Percentiles rank a stretch among this genome's conserved stretches.
These are phyloP conservation scores for Colletotrichum cordylinicola DNA, from an alignment of 2,329 filamentous ascomycete genomes.

Conservation along the genomic window DNA sequence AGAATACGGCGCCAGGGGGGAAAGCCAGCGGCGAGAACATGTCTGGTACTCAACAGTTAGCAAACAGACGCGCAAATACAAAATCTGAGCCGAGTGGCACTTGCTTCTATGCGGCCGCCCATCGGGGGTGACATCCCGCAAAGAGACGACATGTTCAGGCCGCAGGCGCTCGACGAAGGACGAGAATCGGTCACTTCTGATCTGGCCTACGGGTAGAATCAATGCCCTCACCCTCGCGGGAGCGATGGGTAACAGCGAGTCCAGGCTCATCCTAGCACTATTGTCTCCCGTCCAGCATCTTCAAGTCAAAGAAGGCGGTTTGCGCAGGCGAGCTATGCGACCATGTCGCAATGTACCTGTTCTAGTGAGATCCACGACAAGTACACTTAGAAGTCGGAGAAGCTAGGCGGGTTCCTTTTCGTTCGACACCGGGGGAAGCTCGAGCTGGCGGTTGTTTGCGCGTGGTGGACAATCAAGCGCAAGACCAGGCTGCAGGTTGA, in stretches of 20 bases:
- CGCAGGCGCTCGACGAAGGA: constrained; percentile 80
- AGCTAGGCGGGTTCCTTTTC: background rate
- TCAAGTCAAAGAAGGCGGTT: background rate
- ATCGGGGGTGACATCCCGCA: constrained; percentile 88
- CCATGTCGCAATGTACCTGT: constrained; percentile 14
- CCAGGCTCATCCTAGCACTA: constrained; percentile 78
- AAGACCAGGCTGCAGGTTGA: background rate
- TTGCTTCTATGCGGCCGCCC: constrained; percentile 84
- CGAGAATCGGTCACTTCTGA: constrained; percentile 81
- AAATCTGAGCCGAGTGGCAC: constrained; percentile 25
- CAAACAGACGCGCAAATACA: background rate
- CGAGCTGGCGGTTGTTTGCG: background rate
- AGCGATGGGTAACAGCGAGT: constrained; percentile 88
- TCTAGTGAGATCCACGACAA: background rate
- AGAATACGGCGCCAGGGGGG: constrained; percentile 84
- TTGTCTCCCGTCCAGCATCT: constrained; percentile 26
- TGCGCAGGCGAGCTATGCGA: constrained; percentile 14
- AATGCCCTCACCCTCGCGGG: constrained; percentile 90
- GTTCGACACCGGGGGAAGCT: background rate
- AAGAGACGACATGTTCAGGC: constrained; percentile 79
- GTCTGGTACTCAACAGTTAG: constrained; percentile 55
- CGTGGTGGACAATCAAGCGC: background rate
- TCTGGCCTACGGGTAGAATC: constrained; percentile 84
- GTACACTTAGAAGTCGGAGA: background rate
- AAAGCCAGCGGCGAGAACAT: constrained; percentile 94